phyloP scores from a whole-genome alignment of 257 asterid species.

The Thymus mandschuricus region DNA sequence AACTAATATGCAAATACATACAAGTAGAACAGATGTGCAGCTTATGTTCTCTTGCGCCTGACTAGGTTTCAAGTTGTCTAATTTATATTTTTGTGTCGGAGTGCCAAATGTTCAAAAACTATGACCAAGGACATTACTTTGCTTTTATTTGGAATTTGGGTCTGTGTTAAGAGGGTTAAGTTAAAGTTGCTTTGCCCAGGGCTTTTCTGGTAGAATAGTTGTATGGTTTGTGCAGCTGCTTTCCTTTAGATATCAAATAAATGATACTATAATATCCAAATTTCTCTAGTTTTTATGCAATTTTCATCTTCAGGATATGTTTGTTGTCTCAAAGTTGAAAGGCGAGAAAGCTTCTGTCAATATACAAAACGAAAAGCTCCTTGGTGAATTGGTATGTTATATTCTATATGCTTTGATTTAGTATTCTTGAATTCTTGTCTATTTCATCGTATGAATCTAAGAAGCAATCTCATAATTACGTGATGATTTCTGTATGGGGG shows the following conservation, averaged over 20 bases:
- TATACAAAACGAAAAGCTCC: conserved; percentile 63
- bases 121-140: conserved; percentile 12
- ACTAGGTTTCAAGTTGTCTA: conserved; percentile 5
- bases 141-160: conserved; percentile 5
- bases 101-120: neutral
- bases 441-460: neutral
- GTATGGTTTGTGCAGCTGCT: neutral
- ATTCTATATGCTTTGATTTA: conserved; percentile 17
- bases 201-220: neutral
- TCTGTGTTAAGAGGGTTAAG: neutral
- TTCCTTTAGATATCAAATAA: conserved; percentile 2
- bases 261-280: neutral
- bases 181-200: neutral
- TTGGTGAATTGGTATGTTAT: conserved; percentile 68
- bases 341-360: conserved; percentile 66
- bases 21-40: neutral
- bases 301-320: conserved; percentile 47
- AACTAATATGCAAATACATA: neutral
- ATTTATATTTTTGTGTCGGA: neutral
- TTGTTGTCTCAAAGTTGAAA: conserved; percentile 59
- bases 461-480: neutral
- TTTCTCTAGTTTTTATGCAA: conserved; percentile 16
- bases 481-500: conserved; percentile 6
- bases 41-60: conserved; percentile 4
- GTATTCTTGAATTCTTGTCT: neutral